phyloP scores from a whole-genome alignment of 179 eudicot species.

The Corrigiola litoralis region DNA sequence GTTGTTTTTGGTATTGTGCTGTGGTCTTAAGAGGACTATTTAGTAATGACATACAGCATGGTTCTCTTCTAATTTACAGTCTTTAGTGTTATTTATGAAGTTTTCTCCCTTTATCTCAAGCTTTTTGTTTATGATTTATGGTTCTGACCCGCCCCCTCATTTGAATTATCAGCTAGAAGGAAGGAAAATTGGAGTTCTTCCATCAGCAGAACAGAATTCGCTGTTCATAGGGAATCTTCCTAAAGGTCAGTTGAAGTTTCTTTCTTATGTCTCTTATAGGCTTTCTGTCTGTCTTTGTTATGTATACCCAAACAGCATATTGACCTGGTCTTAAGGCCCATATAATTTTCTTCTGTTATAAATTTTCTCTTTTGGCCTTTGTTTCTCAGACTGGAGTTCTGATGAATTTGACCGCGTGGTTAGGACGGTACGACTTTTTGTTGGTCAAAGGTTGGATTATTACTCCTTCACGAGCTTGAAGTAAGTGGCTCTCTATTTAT shows the following conservation, averaged over 20 bases:
- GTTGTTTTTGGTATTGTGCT: too few species aligned
- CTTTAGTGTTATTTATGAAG: too few species aligned
- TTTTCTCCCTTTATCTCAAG: too few species aligned
- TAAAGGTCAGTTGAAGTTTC: conserved; percentile 48
- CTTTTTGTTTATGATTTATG: not conserved
- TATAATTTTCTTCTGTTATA: not conserved
- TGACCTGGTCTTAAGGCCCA: not conserved
- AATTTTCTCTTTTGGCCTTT: conserved; percentile 1
- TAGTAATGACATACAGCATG: too few species aligned
- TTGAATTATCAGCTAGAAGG: conserved; percentile 54
- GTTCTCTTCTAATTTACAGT: too few species aligned
- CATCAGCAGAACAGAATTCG: conserved; percentile 57
- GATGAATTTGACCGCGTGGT: conserved; percentile 50
- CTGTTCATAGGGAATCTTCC: conserved; percentile 64
- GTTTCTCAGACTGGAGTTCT: conserved; percentile 54
- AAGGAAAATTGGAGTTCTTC: conserved; percentile 65
- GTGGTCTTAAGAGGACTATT: too few species aligned
- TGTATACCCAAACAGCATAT: too few species aligned
- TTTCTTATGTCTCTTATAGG: not conserved
- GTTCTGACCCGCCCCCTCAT: not conserved
- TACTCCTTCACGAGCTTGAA: not conserved
- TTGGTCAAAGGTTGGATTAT: not conserved
- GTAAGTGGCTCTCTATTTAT: conserved; percentile 3
- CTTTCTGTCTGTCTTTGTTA: not conserved
- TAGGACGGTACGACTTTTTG: conserved; percentile 43